phyloP scores from a whole-genome alignment of 2,329 filamentous ascomycete genomes.

The Shiraia bambusicola region DNA sequence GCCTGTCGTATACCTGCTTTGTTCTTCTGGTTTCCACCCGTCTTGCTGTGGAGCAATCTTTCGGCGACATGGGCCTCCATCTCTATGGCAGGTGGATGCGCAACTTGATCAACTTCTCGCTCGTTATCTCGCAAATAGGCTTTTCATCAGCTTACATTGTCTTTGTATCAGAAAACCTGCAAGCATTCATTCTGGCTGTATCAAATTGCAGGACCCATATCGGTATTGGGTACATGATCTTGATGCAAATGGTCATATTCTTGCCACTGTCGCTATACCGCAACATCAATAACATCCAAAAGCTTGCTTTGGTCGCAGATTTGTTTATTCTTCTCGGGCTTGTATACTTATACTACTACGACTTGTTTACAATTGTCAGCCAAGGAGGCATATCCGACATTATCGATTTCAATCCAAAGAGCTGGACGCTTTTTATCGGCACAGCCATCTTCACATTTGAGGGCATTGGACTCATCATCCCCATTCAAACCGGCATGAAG shows the following conservation, averaged over 20 bases:
- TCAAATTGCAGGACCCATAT: conserved; percentile 83
- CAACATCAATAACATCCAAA: conserved; percentile 95
- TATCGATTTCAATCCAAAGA: conserved; percentile 81
- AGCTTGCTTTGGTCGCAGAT: conserved; percentile 90
- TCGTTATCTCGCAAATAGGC: conserved; percentile 92
- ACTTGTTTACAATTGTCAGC: conserved; percentile 76
- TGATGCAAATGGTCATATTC: conserved; percentile 95
- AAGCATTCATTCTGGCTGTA: conserved; percentile 91
- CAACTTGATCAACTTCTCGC: conserved; percentile 81
- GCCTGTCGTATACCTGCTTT: conserved; percentile 95
- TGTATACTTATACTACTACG: conserved; percentile 94
- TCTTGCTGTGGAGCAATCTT: conserved; percentile 85
- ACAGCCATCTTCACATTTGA: conserved; percentile 99
- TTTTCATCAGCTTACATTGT: conserved; percentile 96
- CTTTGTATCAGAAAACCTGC: conserved; percentile 92
- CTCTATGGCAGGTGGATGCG: conserved; percentile 92
- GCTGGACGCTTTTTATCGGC: conserved; percentile 97
- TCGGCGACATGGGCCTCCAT: conserved; percentile 92
- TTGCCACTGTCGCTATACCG: conserved; percentile 89
- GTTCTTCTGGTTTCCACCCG: conserved; percentile 87
- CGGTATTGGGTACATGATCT: conserved; percentile 83
- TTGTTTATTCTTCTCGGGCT: conserved; percentile 91
- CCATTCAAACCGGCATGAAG: conserved; percentile 97
- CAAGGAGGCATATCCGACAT: conserved; percentile 80
- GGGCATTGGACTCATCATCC: conserved; percentile 94